Evolutionary conservation across 495 filamentous ascomycete genomes (phyloP).

Genomic region (Cladorrhinum samala): DNA sequence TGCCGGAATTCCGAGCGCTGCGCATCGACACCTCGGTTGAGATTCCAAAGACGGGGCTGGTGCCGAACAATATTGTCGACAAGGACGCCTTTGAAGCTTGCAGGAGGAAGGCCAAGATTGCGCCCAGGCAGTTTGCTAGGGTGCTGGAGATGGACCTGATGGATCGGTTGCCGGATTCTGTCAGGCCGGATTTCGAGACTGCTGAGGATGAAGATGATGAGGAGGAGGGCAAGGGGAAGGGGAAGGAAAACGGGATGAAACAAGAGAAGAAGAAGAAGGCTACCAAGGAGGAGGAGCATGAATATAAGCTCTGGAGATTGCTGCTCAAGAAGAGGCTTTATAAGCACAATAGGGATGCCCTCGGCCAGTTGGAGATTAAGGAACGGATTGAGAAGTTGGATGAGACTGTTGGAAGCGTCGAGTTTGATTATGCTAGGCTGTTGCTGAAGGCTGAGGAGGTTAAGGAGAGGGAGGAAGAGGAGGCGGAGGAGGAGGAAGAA

Average conservation of each 20-base stretch:
- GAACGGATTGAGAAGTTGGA: slow-evolving; percentile 80
- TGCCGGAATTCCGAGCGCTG: slow-evolving; percentile 48
- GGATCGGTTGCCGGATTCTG: slow-evolving; percentile 56
- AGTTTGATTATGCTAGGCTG: slow-evolving; percentile 72
- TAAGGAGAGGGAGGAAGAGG: slow-evolving; percentile 4
- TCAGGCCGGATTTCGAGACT: slow-evolving; percentile 43
- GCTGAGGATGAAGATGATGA: slow-evolving; percentile 6
- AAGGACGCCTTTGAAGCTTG: slow-evolving; percentile 51
- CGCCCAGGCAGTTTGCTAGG: slow-evolving; percentile 77
- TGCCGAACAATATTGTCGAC: slow-evolving; percentile 60
- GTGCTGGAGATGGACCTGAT: slow-evolving; percentile 87
- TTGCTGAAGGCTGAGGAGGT: slow-evolving; percentile 38
- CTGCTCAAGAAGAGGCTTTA: slow-evolving; percentile 77
- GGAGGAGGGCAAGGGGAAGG: background rate
- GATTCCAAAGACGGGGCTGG: slow-evolving; percentile 34
- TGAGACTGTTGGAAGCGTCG: slow-evolving; percentile 67
- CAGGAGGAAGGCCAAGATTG: slow-evolving; percentile 66
- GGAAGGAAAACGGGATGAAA: background rate
- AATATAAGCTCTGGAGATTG: slow-evolving; percentile 76
- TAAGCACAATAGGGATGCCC: slow-evolving; percentile 65
- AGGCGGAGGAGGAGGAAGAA: slow-evolving; percentile 10
- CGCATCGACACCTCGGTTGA: slow-evolving; percentile 41
- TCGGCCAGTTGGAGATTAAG: slow-evolving; percentile 68
- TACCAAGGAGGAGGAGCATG: slow-evolving; percentile 33
- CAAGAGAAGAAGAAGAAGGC: slow-evolving; percentile 13